These are phyloP conservation scores for Penicillium coprophilum DNA, from an alignment of 495 filamentous ascomycete species.

Conservation along the genomic window DNA sequence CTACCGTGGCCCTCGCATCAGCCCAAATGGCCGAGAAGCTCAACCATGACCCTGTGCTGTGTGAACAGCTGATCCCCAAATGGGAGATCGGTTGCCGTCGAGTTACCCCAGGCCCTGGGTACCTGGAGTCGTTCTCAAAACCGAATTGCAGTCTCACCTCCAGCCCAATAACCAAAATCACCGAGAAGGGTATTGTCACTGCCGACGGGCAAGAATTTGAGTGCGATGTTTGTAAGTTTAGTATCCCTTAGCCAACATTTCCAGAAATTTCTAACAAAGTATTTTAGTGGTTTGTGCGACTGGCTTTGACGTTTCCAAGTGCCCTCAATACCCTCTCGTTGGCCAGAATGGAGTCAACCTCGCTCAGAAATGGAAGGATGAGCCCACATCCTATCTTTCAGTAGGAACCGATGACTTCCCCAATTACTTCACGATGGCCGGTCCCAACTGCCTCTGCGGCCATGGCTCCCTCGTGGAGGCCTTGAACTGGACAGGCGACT, in stretches of 20 bases:
- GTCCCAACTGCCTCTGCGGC: conserved; percentile 38
- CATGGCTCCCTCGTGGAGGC: conserved; percentile 45
- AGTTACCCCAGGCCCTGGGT: conserved; percentile 45
- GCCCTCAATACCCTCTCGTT: conserved; percentile 38
- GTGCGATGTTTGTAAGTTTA: conserved; percentile 39
- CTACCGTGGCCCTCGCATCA: conserved; percentile 17
- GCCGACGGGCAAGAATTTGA: conserved; percentile 43
- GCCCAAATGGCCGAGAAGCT: conserved; percentile 40
- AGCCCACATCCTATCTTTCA: conserved; percentile 32
- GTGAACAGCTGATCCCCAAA: conserved; percentile 44
- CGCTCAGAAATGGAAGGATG: conserved; percentile 32
- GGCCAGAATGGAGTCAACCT: conserved; percentile 39
- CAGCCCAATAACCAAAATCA: conserved; percentile 30
- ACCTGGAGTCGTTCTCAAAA: conserved; percentile 39
- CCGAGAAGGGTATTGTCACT: conserved; percentile 44
- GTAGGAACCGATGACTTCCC: conserved; percentile 28
- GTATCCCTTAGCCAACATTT: neutral
- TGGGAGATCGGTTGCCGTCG: conserved; percentile 51
- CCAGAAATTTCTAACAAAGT: neutral
- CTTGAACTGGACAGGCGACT: conserved; percentile 50
- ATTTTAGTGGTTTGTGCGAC: neutral
- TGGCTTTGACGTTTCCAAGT: conserved; percentile 29
- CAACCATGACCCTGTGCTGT: conserved; percentile 33
- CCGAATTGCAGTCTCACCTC: conserved; percentile 32
- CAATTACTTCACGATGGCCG: conserved; percentile 39